Conservation (phyloP, 1,284 basidiomycete species). For the Malassezia psittaci region DNA sequence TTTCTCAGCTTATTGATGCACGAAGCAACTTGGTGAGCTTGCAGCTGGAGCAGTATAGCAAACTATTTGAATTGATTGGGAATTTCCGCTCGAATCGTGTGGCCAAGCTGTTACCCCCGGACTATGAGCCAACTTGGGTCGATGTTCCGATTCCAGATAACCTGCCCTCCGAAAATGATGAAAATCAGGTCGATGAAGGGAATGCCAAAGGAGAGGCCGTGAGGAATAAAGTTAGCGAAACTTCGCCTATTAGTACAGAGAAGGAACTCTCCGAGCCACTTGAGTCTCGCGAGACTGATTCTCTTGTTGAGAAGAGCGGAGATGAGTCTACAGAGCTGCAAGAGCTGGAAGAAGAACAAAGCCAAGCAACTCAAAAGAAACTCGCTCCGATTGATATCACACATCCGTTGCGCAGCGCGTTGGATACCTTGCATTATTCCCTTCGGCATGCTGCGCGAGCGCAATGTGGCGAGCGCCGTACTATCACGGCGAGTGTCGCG, state of each 20-base stretch:
- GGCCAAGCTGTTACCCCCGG: slow-evolving; percentile 2
- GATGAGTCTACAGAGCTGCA: background rate
- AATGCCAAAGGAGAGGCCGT: background rate
- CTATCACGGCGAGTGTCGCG: slow-evolving; percentile 14
- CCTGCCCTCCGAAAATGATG: background rate
- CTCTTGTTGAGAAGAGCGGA: background rate
- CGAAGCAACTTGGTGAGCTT: slow-evolving; percentile 28
- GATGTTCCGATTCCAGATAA: slow-evolving; percentile 14
- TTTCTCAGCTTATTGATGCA: slow-evolving; percentile 31
- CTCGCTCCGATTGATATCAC: slow-evolving; percentile 35
- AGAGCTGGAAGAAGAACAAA: background rate
- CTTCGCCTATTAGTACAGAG: background rate
- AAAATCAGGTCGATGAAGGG: background rate
- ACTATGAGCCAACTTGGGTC: slow-evolving; percentile 8
- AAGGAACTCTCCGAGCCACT: background rate
- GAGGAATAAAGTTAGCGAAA: background rate
- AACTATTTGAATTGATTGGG: slow-evolving; percentile 18
- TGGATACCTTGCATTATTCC: slow-evolving; percentile 23
- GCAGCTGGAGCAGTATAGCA: slow-evolving; percentile 27
- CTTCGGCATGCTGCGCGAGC: slow-evolving; percentile 13
- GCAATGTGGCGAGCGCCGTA: background rate
- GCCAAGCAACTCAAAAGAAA: background rate
- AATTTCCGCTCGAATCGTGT: slow-evolving; percentile 15
- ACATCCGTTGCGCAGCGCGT: slow-evolving; percentile 25
- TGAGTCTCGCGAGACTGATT: background rate